phyloP scores from a whole-genome alignment of 1,284 basidiomycete genomes.

The Bondarzewia mesenterica region DNA sequence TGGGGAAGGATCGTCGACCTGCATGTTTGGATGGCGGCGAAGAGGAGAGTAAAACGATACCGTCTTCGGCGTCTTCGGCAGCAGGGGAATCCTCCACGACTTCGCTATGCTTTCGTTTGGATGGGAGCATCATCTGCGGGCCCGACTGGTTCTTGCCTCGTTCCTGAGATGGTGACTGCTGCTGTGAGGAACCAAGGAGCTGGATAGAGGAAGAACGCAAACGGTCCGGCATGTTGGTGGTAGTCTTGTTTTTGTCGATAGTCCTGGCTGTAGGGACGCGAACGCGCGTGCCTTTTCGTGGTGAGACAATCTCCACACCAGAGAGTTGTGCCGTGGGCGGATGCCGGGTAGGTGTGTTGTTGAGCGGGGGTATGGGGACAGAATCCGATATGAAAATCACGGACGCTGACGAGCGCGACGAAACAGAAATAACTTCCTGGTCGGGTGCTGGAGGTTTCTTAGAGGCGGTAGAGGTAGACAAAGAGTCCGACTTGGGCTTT shows the following conservation, averaged over 20 bases:
- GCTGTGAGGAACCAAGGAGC: background rate
- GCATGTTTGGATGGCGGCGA: no score
- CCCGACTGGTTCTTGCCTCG: background rate
- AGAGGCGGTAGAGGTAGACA: background rate
- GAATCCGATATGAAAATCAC: no score
- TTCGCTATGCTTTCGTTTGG: constrained; percentile 8
- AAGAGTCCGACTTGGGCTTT: no score
- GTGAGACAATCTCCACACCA: background rate
- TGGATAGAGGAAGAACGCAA: background rate
- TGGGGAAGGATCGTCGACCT: no score
- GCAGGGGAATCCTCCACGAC: constrained; percentile 1
- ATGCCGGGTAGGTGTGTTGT: background rate
- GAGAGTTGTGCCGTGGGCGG: background rate
- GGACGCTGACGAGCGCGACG: background rate
- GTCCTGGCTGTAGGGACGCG: background rate
- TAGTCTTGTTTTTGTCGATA: background rate
- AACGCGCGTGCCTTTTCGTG: background rate
- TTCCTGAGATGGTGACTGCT: background rate
- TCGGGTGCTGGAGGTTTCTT: background rate
- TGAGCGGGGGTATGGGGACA: background rate
- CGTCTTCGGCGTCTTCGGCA: background rate
- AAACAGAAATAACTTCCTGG: background rate
- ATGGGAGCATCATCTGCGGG: constrained; percentile 1
- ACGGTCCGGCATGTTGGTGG: no score
- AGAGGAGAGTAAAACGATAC: background rate